Evolutionary conservation across 805 yeast genomes (phyloP), one percentile per base, ranked within the genome.

Genomic region (Metschnikowia dekortorum): DNA sequence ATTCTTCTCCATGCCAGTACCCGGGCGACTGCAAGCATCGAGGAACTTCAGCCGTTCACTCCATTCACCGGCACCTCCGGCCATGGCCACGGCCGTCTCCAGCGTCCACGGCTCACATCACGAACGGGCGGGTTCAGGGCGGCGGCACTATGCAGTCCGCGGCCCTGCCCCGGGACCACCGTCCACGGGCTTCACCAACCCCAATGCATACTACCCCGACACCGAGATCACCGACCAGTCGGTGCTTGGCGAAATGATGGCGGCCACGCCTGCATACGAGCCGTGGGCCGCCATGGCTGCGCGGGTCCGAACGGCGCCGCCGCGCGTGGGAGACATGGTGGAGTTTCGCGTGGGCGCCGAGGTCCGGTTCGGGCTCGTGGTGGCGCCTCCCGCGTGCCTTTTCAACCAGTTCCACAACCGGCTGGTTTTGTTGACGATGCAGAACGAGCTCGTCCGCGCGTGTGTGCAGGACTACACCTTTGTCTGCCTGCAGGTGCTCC

Each of bases 301-400:
- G 7, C 35, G 46, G n/a, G 50, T 49, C 48, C 14, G 33, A 32
- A 14, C 18, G 1, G n/a, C 31, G 6, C 48, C 58, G 8, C 69
- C 71, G 0, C 48, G 44, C 1, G 50, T 52, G 4, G 81, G 81
- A 1, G 70, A 78, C 2, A 49, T 76, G 1, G 68, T 76, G 7
- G 78, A 75, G 51, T 67, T 66, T 50, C 40, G 53, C 1, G 58
- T 62, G 30, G 58, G 57, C 2, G 39, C 49, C 6, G 55, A 53
- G 8, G 46, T 61, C 5, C 49, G 48, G 3, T 58, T 70, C 47
- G 81, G 80, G 2, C 55, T 75, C 2, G 78, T 77, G 3, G 44
- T 73, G 4, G 48, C 65, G 39, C 64, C 53, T 16, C 58, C 72
- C 0, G 46, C 50, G 39, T 64, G 75, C 4, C 62, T 55, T 29